Base-by-base conservation (phyloP, 441 rosid species). In the Theobroma grandiflorum region DNA sequence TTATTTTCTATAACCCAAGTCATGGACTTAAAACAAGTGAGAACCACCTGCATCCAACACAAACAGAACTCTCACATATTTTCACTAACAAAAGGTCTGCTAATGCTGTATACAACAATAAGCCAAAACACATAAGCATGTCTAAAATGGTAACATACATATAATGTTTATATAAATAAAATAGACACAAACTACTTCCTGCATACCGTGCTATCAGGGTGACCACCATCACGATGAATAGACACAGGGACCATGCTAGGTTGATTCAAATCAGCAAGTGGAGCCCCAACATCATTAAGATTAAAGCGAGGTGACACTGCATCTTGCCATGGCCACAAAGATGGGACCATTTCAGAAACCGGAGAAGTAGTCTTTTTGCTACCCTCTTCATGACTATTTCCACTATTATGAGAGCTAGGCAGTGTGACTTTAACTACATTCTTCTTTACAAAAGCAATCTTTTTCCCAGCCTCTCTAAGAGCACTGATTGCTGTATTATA, bases 11-110 rank as follows among this genome's bases (percentile, higher is more conserved):
- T 85, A 65, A 84, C 90, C 95, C 92, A 90, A 18, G 95, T 85
- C 93, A 90, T 90, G 81, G 94, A 90, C 84, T 91, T 88, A 62
- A 90, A 90, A 86, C 86, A 91, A 58, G 93, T 87, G 62, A 90
- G 92, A 81, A 90, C 90, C 81, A 85, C 92, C 95, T 91, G 75
- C 76, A 81, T 68, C 67, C 77, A 80, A 50, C 67, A 45, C n/a
- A 70, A 3, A 83, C 52, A 37, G 26, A 55, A 57, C 6, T 52
- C 61, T 72, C 63, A 53, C 50, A 14, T 20, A 55, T 38, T 73
- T 38, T 55, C 0, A 73, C 37, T 38, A 38, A 55, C 33, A 73
- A 42, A 20, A 14, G n/a, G 11, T 38, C 64, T 6, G 49, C 5
- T 74, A 58, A 74, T 74, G 38, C 66, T 74, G 52, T 9, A 20